Base-by-base conservation (phyloP, 2,329 filamentous ascomycete species). In the Fusarium sp. region DNA sequence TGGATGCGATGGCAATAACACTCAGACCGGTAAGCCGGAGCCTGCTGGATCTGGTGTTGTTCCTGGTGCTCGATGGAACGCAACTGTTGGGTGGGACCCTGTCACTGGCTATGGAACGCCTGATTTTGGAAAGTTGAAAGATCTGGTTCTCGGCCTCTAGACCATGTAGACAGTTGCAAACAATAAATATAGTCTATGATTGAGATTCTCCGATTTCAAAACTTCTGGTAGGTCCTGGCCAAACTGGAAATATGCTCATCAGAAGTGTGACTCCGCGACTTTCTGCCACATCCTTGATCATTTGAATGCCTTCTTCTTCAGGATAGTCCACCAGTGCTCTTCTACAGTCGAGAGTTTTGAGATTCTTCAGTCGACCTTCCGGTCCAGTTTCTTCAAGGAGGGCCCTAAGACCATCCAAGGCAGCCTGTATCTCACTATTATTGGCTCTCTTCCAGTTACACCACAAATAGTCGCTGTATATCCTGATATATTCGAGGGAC, bases 1-100 rank as follows among this genome's bases (percentile, higher is more conserved):
- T 36, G 75, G 74, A 8, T 78, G 77, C 57, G 75, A 77, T 3
- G 58, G 62, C 0, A 64, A 71, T 15, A 76, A 72, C 33, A 70
- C 70, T 0, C 68, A 71, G 42, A 29, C 15, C 13, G 52, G 40
- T 17, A 25, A 48, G 15, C 50, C 66, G 3, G 68, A 68, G 15
- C 58, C 61, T 4, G 47, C 31, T 25, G 50, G 63, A 37, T 68
- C 68, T 17, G 63, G 63, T 17, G 13, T 67, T 6, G 63, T 67
- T 3, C 63, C 51, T 7, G 63, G 63, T n/a, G 62, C 68, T 15
- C 56, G 69, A 17, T 71, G 68, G 68, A 71, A 71, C 23, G 68
- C 68, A 8, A 71, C 68, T 23, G 52, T 29, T 40, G 69, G 69
- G 10, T 71, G 69, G 69, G 69, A 71, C 11, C 69, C 69, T 5